These are phyloP conservation scores for Carex arenaria DNA, from an alignment of 202 grass and related monocot genomes.

Conservation along the genomic window DNA sequence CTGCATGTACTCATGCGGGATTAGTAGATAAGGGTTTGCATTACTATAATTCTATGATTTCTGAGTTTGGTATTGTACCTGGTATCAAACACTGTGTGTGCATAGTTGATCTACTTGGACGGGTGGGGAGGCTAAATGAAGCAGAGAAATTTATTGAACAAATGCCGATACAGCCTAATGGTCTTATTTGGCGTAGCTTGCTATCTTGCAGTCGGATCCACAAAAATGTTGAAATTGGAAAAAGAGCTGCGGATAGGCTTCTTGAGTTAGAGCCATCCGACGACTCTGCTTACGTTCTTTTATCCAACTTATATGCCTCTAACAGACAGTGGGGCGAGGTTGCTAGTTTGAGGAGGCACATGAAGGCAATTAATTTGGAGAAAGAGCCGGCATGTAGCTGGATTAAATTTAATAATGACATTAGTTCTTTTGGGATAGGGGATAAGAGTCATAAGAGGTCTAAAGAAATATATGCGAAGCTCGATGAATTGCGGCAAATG, in stretches of 20 bases:
- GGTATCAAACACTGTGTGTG: conserved; percentile 84
- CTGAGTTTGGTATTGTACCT: conserved; percentile 45
- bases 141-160: conserved; percentile 67
- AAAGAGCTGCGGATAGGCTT: conserved; percentile 56
- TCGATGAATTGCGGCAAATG: conserved; percentile 55
- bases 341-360: conserved; percentile 63
- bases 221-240: conserved; percentile 63
- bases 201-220: conserved; percentile 70
- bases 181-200: conserved; percentile 81
- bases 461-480: conserved; percentile 53
- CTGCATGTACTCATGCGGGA: conserved; percentile 71
- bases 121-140: conserved; percentile 51
- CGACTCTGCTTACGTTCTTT: conserved; percentile 81
- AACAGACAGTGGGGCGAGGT: conserved; percentile 66
- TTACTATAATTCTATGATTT: conserved; percentile 63
- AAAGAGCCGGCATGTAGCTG: conserved; percentile 78
- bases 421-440: conserved; percentile 64
- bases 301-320: conserved; percentile 76
- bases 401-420: conserved; percentile 76
- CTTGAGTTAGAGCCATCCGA: conserved; percentile 76
- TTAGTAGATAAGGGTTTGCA: conserved; percentile 52
- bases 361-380: conserved; percentile 72
- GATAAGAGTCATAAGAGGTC: conserved; percentile 46
- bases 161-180: conserved; percentile 61
- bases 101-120: conserved; percentile 74